Evolutionary conservation across 2,329 filamentous ascomycete genomes (phyloP), one percentile per base, ranked within the genome.

Genomic region (Hymenoscyphus occultus): DNA sequence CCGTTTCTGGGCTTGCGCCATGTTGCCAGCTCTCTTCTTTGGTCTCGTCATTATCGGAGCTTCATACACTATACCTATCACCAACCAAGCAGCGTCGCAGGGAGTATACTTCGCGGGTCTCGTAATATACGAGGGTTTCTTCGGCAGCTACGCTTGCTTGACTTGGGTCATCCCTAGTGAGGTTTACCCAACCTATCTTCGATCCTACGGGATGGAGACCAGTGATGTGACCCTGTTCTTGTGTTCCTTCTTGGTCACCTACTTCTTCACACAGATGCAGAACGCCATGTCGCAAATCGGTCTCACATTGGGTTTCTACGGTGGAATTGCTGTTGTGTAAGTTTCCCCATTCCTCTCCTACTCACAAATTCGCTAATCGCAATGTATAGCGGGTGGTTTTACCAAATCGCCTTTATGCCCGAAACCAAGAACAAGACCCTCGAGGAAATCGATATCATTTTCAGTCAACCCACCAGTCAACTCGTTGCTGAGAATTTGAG

Each of bases 341-440:
- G 45, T 51, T 22, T 28, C 9, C 45, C 19, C 10, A n/a, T 10
- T 6, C n/a, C 10, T 28, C n/a, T 19, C 19, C 45, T 2, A 2
- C 5, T n/a, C 7, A 13, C 10, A 51, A 51, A 51, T 13, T 22
- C 22, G 12, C 45, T 51, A 28, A 51, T 12, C 1, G 22, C 7
- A 10, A 22, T 22, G 9, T 22, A 19, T 9, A 51, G 45, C 0
- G 89, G 88, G 13, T 90, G 87, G 83, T 79, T 90, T 70, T 91
- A 91, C 76, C 89, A 91, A 77, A 80, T 91, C 58, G 74, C 91
- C 60, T 91, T 91, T 77, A 91, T 91, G 89, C 88, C 87, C 0
- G 88, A 91, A 79, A 91, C 88, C 2, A 90, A 90, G 80, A 85
- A 75, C 63, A 79, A 80, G 75, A 84, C 84, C 1, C 82, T 91